These are phyloP conservation scores for Blastosporella zonata DNA, from an alignment of 1,284 basidiomycete genomes.

Conservation along the genomic window DNA sequence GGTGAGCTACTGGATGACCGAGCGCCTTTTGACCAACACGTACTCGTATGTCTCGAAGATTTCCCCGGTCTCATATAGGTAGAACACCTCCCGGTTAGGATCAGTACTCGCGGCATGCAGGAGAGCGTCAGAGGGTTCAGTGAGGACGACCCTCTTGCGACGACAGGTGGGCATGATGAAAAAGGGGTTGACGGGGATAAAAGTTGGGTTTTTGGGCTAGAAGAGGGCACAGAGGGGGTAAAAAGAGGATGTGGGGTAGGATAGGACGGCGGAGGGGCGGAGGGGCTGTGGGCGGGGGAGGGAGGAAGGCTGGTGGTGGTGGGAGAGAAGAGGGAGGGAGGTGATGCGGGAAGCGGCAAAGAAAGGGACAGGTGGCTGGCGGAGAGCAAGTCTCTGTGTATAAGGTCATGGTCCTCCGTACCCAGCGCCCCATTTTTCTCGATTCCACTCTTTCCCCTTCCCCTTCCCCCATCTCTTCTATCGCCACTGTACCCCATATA, in stretches of 20 bases:
- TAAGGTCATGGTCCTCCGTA: conserved; percentile 16
- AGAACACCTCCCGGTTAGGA: conserved; percentile 78
- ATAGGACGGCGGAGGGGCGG: conserved; percentile 21
- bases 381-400: conserved; percentile 31
- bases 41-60: conserved; percentile 94
- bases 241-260: conserved; percentile 17
- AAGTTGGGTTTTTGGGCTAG: conserved; percentile 7
- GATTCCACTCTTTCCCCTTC: neutral
- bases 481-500: neutral
- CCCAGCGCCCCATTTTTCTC: conserved; percentile 15
- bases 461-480: conserved; percentile 2
- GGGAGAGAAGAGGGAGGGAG: conserved; percentile 36
- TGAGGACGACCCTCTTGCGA: conserved; percentile 87
- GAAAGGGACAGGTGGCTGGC: conserved; percentile 48
- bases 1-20: conserved; percentile 23
- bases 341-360: conserved; percentile 42
- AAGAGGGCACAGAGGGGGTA: conserved; percentile 14
- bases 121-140: conserved; percentile 69
- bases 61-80: conserved; percentile 90
- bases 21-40: conserved; percentile 32
- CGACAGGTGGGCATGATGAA: conserved; percentile 81
- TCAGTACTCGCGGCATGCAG: conserved; percentile 60
- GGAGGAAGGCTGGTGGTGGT: conserved; percentile 26
- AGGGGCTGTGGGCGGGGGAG: conserved; percentile 24
- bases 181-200: conserved; percentile 14